A percentile compares a stretch with the other conserved stretches of the same genome.
phyloP scores from a whole-genome alignment of 371 early-diverging fungal species.

The Circinella umbellata region DNA sequence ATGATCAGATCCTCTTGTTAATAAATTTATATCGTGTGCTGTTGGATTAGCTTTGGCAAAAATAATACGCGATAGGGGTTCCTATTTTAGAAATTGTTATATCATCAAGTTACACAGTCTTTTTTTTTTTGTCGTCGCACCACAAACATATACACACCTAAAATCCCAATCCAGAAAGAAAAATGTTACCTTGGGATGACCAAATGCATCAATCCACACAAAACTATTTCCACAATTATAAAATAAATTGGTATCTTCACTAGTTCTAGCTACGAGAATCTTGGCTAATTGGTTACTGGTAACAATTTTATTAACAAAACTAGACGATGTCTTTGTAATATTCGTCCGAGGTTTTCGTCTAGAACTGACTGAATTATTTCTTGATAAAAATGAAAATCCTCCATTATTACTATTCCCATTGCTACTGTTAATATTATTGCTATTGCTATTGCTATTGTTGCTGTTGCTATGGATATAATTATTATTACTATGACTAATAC shows the following conservation, averaged over 20 bases:
- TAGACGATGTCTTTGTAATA: slow-evolving; percentile 66
- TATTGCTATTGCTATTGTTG: no score
- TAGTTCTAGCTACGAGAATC: slow-evolving; percentile 71
- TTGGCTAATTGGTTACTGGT: slow-evolving; percentile 83
- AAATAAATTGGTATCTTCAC: slow-evolving; percentile 80
- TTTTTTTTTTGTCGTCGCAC: no score
- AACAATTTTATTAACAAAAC: slow-evolving; percentile 84
- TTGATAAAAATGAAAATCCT: slow-evolving; percentile 39
- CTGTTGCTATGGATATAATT: no score
- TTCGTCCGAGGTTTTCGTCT: slow-evolving; percentile 57
- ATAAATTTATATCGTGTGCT: slow-evolving; percentile 86
- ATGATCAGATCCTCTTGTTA: slow-evolving; percentile 74
- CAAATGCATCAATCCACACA: slow-evolving; percentile 76
- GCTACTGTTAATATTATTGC: neutral
- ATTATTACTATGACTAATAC: neutral
- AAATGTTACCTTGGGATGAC: slow-evolving; percentile 62
- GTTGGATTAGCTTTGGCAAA: slow-evolving; percentile 84
- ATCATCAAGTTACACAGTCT: no score
- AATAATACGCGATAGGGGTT: slow-evolving; percentile 80
- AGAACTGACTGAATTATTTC: slow-evolving; percentile 28
- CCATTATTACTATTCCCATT: neutral
- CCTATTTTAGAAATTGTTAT: slow-evolving; percentile 43
- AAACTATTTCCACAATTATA: slow-evolving; percentile 84
- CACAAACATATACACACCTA: neutral
- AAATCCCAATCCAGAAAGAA: neutral